Percentiles rank a stretch among this genome's conserved stretches.
These are phyloP conservation scores for Diaporthe sp. DNA, from an alignment of 2,329 filamentous ascomycete species.

Conservation along the genomic window DNA sequence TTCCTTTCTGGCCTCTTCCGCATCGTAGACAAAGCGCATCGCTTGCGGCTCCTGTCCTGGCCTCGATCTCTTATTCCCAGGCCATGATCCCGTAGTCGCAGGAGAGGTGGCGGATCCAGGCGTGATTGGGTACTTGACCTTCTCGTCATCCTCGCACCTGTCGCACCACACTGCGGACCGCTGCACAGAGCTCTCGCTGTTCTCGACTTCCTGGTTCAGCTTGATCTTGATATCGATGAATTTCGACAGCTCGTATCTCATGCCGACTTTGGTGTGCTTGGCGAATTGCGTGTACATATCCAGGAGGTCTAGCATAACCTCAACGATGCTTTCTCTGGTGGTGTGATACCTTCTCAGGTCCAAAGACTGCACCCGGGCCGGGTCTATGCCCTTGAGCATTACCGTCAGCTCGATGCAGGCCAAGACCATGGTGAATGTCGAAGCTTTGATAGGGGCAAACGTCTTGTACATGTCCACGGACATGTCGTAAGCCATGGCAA, in stretches of 20 bases:
- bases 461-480: conserved; percentile 93
- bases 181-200: conserved; percentile 70
- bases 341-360: conserved; percentile 63
- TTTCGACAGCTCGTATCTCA: conserved; percentile 78
- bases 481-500: conserved; percentile 82
- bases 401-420: conserved; percentile 86
- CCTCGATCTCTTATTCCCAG: conserved; percentile 56
- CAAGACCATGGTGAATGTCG: conserved; percentile 86
- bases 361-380: conserved; percentile 65
- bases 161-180: conserved; percentile 71
- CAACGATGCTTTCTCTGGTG: conserved; percentile 66
- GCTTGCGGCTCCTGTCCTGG: conserved; percentile 71
- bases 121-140: conserved; percentile 51
- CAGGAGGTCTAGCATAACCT: conserved; percentile 90
- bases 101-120: conserved; percentile 57
- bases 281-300: conserved; percentile 93
- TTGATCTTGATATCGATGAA: conserved; percentile 91
- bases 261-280: conserved; percentile 80
- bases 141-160: conserved; percentile 61
- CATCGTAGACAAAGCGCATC: conserved; percentile 90
- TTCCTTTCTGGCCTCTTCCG: conserved; percentile 80
- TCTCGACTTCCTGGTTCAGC: conserved; percentile 85
- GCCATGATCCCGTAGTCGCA: conserved; percentile 55
- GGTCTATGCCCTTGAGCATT: conserved; percentile 71
- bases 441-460: conserved; percentile 91